Conservation (phyloP, 2,329 filamentous ascomycete genomes). For the Fusarium anthophilum region DNA sequence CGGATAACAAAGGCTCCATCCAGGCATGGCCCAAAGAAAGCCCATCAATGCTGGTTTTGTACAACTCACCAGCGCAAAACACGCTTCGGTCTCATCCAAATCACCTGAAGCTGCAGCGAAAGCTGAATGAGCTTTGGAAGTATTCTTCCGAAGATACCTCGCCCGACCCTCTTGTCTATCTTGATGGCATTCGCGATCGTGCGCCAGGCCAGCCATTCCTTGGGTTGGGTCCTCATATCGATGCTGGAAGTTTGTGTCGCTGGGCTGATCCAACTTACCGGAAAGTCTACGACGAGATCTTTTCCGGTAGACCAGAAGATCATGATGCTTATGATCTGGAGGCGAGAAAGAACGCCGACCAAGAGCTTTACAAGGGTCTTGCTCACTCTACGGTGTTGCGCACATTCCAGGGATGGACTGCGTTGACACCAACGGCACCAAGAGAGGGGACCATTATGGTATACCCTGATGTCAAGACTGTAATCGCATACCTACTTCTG, state of each 20-base stretch:
- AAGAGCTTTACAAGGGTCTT: neutral
- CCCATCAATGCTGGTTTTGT: slow-evolving; percentile 1
- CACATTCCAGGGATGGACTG: slow-evolving; percentile 11
- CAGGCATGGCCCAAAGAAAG: slow-evolving; percentile 7
- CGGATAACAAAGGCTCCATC: slow-evolving; percentile 1
- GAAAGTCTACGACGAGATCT: neutral
- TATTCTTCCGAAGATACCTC: neutral
- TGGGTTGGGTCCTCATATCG: slow-evolving; percentile 54
- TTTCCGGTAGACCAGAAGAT: neutral
- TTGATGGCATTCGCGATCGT: neutral
- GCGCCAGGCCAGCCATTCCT: slow-evolving; percentile 44
- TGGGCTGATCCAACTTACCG: slow-evolving; percentile 48
- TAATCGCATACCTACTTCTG: neutral
- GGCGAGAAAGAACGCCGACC: neutral
- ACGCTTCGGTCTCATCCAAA: neutral
- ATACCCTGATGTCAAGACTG: neutral
- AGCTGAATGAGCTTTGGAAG: neutral
- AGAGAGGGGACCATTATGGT: slow-evolving; percentile 3
- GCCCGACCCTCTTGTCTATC: neutral
- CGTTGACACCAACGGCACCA: neutral
- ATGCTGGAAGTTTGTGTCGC: slow-evolving; percentile 53
- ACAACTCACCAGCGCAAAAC: neutral
- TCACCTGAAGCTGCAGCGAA: neutral
- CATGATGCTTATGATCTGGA: neutral
- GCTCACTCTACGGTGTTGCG: slow-evolving; percentile 12